Conservation (phyloP, 2,329 filamentous ascomycete genomes). For the Ascosphaera aggregata region DNA sequence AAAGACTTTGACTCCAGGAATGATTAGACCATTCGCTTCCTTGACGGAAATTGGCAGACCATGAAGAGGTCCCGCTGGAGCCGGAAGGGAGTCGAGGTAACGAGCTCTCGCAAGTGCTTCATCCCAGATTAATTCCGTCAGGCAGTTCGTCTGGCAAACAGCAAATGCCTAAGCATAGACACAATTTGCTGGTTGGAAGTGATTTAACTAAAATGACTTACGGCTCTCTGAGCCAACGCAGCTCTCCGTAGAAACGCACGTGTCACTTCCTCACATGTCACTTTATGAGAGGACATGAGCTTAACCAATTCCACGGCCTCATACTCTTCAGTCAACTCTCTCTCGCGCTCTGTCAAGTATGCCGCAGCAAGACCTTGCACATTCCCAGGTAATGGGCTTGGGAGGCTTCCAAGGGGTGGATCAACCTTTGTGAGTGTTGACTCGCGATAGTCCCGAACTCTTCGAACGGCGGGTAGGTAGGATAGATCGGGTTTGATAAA, state of each 20-base stretch:
- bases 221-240: conserved; percentile 27
- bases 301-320: conserved; percentile 20
- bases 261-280: conserved; percentile 23
- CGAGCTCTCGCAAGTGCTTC: conserved; percentile 15
- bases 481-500: no score
- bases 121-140: conserved; percentile 33
- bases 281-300: conserved; percentile 20
- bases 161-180: no score
- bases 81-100: conserved; percentile 12
- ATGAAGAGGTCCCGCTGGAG: conserved; percentile 18
- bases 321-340: conserved; percentile 25
- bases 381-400: conserved; percentile 6
- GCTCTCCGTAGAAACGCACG: conserved; percentile 32
- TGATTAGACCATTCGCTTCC: conserved; percentile 7
- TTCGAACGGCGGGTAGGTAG: no score
- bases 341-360: conserved; percentile 23
- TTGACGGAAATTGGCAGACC: conserved; percentile 20
- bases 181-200: no score
- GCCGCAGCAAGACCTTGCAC: conserved; percentile 18
- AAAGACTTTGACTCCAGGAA: not conserved
- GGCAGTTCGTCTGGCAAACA: conserved; percentile 39
- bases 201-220: no score
- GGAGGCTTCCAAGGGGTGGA: conserved; percentile 6
- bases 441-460: conserved; percentile 9
- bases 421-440: conserved; percentile 8